Percentiles rank a stretch among this genome's conserved stretches.
These are phyloP conservation scores for Ustilago xerochloae DNA, from an alignment of 1,284 basidiomycete genomes.

Conservation along the genomic window DNA sequence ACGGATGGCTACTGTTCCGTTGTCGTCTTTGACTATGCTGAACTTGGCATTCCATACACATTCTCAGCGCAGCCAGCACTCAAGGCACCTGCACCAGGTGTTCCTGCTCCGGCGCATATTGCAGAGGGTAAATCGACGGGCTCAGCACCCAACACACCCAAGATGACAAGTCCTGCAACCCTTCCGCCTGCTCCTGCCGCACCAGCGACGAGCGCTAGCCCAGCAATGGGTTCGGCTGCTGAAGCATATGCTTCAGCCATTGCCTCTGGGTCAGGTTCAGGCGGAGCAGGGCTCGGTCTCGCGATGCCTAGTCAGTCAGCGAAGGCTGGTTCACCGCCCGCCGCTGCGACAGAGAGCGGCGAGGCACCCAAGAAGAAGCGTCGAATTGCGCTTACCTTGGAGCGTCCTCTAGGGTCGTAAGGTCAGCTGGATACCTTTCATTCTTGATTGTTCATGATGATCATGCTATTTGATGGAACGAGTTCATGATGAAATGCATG, in stretches of 20 bases:
- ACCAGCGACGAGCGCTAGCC: neutral
- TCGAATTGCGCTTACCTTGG: constrained; percentile 79
- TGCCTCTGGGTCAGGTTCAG: constrained; percentile 2
- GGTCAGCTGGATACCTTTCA: too few species aligned
- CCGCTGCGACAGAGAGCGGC: constrained; percentile 59
- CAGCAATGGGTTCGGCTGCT: constrained; percentile 17
- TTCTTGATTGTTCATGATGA: constrained; percentile 11
- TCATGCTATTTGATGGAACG: neutral
- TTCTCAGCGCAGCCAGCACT: constrained; percentile 55
- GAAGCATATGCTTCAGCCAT: constrained; percentile 36
- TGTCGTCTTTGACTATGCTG: constrained; percentile 80
- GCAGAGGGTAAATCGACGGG: constrained; percentile 31
- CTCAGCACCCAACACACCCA: constrained; percentile 30
- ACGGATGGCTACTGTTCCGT: constrained; percentile 98
- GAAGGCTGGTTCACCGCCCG: constrained; percentile 48
- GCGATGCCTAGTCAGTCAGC: constrained; percentile 20
- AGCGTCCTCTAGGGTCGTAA: constrained; percentile 59
- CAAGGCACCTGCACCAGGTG: constrained; percentile 25
- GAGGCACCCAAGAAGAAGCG: constrained; percentile 88
- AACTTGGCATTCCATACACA: constrained; percentile 77
- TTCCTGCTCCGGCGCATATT: constrained; percentile 32
- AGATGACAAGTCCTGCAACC: constrained; percentile 25
- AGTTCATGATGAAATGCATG: too few species aligned
- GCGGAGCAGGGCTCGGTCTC: constrained; percentile 55
- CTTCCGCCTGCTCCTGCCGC: constrained; percentile 17